Percentiles rank a stretch among this genome's conserved stretches.
Evolutionary conservation across 2,329 filamentous ascomycete species (phyloP).

Genomic region (Scopulariopsis brevicaulis): DNA sequence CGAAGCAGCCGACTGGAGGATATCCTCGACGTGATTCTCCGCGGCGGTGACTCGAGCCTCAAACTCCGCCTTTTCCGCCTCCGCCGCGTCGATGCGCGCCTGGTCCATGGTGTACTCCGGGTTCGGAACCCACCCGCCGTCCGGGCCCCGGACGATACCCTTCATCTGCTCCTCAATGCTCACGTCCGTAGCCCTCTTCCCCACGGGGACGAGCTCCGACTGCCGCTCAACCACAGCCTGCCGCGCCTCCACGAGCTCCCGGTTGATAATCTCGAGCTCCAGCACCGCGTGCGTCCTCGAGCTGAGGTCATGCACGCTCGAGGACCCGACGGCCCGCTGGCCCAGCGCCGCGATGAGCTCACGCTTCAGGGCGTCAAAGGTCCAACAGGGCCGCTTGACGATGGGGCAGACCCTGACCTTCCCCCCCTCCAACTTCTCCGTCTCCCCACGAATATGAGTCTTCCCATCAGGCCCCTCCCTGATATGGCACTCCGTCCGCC

Average conservation of each 20-base stretch:
- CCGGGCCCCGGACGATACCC: conserved; percentile 13
- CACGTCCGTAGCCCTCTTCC: conserved; percentile 26
- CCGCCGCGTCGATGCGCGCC: conserved; percentile 23
- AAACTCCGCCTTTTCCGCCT: conserved; percentile 22
- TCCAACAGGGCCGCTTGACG: conserved; percentile 20
- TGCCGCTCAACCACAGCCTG: conserved; percentile 24
- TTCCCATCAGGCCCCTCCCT: conserved; percentile 26
- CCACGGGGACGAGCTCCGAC: conserved; percentile 30
- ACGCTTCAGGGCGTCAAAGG: conserved; percentile 17
- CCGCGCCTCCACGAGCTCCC: conserved; percentile 20
- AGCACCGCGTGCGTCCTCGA: conserved; percentile 30
- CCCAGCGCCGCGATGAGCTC: conserved; percentile 17
- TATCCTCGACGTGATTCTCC: conserved; percentile 16
- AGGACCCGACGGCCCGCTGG: conserved; percentile 17
- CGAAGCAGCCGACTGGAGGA: conserved; percentile 13
- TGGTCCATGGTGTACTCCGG: conserved; percentile 23
- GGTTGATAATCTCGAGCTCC: conserved; percentile 27
- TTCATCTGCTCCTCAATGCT: conserved; percentile 24
- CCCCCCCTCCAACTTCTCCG: conserved; percentile 24
- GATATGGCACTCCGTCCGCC: conserved; percentile 22
- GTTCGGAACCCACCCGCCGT: conserved; percentile 20
- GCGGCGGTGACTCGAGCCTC: conserved; percentile 20
- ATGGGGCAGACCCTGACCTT: conserved; percentile 28
- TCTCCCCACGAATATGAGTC: conserved; percentile 27
- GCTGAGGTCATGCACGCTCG: conserved; percentile 25